Conservation (phyloP, 805 yeast genomes). For the Starmerella kuoi region DNA sequence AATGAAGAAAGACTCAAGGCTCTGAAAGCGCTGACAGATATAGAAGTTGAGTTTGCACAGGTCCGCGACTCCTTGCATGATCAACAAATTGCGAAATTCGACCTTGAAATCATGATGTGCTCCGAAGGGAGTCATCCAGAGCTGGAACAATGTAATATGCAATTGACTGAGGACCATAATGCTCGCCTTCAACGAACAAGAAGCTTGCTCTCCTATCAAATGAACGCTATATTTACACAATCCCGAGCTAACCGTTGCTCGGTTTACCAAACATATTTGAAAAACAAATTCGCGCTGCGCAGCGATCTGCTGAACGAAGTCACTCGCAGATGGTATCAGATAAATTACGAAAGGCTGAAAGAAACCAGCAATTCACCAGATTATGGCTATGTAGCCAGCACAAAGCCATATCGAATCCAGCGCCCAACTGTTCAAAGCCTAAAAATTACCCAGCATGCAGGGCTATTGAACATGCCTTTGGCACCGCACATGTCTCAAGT, state of each 20-base stretch:
- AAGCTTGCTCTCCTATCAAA: constrained; percentile 47
- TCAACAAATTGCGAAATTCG: constrained; percentile 63
- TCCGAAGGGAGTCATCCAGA: constrained; percentile 87
- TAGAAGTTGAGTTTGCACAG: constrained; percentile 77
- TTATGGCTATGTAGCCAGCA: constrained; percentile 32
- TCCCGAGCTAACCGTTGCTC: constrained; percentile 67
- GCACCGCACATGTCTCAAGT: constrained; percentile 61
- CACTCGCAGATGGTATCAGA: constrained; percentile 81
- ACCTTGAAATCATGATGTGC: constrained; percentile 78
- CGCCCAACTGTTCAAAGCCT: constrained; percentile 54
- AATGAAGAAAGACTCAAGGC: constrained; percentile 48
- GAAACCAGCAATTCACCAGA: constrained; percentile 53
- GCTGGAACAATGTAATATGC: constrained; percentile 53
- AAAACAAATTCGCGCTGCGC: constrained; percentile 54
- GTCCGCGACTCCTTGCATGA: constrained; percentile 74
- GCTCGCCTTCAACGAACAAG: constrained; percentile 46
- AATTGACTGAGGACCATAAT: constrained; percentile 63
- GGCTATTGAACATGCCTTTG: constrained; percentile 48
- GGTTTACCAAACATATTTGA: constrained; percentile 72
- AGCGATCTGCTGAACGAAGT: constrained; percentile 53
- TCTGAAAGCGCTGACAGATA: constrained; percentile 56
- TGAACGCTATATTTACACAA: constrained; percentile 66
- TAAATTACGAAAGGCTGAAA: constrained; percentile 74
- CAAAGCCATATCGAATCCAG: constrained; percentile 41
- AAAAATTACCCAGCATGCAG: constrained; percentile 59